Conservation (phyloP, 352 stramenopile species). For the Sclerospora graminicola region DNA sequence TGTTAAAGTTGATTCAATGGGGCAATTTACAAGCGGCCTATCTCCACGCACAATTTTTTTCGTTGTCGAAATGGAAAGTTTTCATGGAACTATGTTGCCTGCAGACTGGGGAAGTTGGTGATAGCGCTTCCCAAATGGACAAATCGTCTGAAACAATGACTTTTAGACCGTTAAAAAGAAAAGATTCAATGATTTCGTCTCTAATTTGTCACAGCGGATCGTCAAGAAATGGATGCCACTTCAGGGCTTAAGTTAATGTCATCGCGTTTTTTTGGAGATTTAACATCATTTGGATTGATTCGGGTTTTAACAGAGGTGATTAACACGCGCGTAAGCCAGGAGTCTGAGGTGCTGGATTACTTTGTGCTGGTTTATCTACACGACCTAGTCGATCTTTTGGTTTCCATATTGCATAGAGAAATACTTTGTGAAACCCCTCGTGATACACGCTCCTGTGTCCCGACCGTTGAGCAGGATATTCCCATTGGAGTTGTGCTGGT, state of each 20-base stretch:
- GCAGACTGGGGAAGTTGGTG: conserved; percentile 14
- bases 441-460: too few species aligned
- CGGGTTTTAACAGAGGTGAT: conserved; percentile 50
- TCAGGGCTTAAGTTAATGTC: conserved; percentile 7
- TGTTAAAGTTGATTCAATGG: conserved; percentile 36
- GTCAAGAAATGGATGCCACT: neutral
- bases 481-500: too few species aligned
- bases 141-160: conserved; percentile 2
- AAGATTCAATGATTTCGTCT: conserved; percentile 67
- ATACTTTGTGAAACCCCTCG: too few species aligned
- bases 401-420: conserved; percentile 69
- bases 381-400: conserved; percentile 43
- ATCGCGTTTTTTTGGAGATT: conserved; percentile 51
- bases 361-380: conserved; percentile 40
- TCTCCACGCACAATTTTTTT: conserved; percentile 41
- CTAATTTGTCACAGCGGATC: conserved; percentile 18
- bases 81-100: conserved; percentile 68
- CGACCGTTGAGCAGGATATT: too few species aligned
- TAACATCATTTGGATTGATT: conserved; percentile 61
- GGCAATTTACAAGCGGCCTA: conserved; percentile 43
- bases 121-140: conserved; percentile 3
- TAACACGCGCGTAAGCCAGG: conserved; percentile 18
- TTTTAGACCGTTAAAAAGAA: conserved; percentile 28
- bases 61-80: conserved; percentile 44
- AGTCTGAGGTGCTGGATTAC: conserved; percentile 35